Conservation (phyloP, 1,139 yeast genomes). For the Geotrichum citri-aurantii region DNA sequence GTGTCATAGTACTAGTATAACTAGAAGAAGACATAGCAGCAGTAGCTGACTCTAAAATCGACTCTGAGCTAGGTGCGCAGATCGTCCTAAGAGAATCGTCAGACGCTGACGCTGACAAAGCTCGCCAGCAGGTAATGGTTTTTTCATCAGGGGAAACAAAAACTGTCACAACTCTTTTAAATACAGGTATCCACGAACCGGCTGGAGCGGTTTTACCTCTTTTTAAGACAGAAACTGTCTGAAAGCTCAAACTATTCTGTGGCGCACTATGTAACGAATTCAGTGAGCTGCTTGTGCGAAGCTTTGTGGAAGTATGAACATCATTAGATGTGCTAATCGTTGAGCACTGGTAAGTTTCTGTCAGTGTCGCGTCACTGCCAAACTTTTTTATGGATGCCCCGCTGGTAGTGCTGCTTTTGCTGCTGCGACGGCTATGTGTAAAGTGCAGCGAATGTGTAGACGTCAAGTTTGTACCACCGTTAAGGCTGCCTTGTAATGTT, state of each 20-base stretch:
- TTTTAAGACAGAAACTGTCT: background rate
- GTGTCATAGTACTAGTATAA: background rate
- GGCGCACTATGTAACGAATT: background rate
- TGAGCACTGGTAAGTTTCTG: background rate
- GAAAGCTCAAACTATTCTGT: background rate
- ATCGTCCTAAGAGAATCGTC: conserved; percentile 3
- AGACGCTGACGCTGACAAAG: conserved; percentile 1
- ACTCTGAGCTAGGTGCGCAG: background rate
- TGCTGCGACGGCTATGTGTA: background rate
- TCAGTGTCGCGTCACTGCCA: background rate
- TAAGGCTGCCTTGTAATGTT: background rate
- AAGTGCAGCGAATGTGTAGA: background rate
- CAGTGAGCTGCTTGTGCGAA: background rate
- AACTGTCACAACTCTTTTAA: conserved; percentile 3
- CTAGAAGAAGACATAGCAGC: background rate
- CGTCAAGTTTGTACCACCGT: too few relatives aligned
- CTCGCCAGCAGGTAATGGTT: conserved; percentile 4
- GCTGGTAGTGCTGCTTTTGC: background rate
- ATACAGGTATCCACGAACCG: conserved; percentile 4
- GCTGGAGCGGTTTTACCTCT: background rate
- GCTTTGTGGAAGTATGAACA: background rate
- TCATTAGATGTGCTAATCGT: background rate
- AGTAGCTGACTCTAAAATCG: background rate
- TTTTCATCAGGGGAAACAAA: conserved; percentile 3
- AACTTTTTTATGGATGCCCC: background rate